Evolutionary conservation across 179 eudicot species (phyloP).

Genomic region (Beta macrorhiza): DNA sequence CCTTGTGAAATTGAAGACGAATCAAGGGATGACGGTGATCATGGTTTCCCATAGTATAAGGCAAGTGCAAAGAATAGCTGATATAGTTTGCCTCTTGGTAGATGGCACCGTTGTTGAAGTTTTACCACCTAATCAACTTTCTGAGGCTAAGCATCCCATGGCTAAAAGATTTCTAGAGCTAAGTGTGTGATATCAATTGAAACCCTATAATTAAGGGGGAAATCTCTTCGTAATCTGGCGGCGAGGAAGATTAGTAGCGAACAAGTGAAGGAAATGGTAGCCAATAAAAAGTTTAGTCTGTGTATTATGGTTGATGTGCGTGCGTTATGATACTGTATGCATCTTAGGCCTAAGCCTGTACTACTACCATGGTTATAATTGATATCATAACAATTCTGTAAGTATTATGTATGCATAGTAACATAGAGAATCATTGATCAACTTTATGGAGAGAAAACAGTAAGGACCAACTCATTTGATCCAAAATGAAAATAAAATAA

Average conservation of each 20-base stretch:
- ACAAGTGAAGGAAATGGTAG: background rate
- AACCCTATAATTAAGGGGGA: background rate
- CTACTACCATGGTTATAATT: too few relatives aligned
- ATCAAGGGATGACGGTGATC: slow-evolving; percentile 57
- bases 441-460: too few relatives aligned
- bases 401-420: too few relatives aligned
- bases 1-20: slow-evolving; percentile 57
- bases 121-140: slow-evolving; percentile 58
- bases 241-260: background rate
- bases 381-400: too few relatives aligned
- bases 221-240: background rate
- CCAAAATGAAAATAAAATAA: too few relatives aligned
- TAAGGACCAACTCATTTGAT: too few relatives aligned
- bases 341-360: too few relatives aligned
- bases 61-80: slow-evolving; percentile 93
- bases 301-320: too few relatives aligned
- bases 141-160: slow-evolving; percentile 83
- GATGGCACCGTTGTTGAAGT: slow-evolving; percentile 76
- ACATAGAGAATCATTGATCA: too few relatives aligned
- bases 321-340: too few relatives aligned
- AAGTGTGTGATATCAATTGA: slow-evolving; percentile 35
- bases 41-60: slow-evolving; percentile 93
- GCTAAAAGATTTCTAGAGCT: slow-evolving; percentile 75
- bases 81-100: slow-evolving; percentile 72
- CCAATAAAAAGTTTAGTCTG: too few relatives aligned